A percentile compares a stretch with the other conserved stretches of the same genome.
phyloP scores from a whole-genome alignment of 169 alveolate genomes.

The Eimeria falciformis region DNA sequence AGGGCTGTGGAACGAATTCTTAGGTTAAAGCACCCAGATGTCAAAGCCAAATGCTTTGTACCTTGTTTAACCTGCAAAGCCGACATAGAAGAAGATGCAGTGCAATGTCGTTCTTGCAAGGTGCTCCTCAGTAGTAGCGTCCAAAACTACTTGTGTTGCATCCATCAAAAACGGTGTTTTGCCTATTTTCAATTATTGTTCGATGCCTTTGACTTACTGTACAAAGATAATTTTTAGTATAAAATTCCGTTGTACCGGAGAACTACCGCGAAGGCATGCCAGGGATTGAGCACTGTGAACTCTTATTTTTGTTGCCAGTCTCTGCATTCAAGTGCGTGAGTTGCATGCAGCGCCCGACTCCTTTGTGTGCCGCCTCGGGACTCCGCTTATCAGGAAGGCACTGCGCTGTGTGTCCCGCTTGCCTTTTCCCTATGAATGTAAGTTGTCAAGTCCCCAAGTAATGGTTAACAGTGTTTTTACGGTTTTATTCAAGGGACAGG shows the following conservation, averaged over 20 bases:
- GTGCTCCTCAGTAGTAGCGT: background rate
- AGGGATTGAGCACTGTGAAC: too few relatives aligned
- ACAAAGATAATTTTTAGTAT: too few relatives aligned
- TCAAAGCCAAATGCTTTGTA: background rate
- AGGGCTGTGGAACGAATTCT: constrained; percentile 21
- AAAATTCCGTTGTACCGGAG: too few relatives aligned
- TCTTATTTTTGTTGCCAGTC: background rate
- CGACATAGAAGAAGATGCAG: constrained; percentile 20
- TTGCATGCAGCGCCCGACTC: background rate
- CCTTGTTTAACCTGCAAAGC: background rate
- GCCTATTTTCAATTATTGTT: background rate
- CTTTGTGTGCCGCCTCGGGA: constrained; percentile 28
- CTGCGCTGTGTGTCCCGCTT: constrained; percentile 38
- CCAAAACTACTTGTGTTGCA: background rate
- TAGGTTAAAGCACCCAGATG: constrained; percentile 16
- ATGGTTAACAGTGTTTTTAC: background rate
- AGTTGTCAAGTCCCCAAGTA: background rate
- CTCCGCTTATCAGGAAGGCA: background rate
- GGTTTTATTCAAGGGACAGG: background rate
- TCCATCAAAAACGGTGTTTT: background rate
- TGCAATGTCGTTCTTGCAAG: constrained; percentile 20
- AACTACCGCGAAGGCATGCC: too few relatives aligned
- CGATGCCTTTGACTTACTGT: too few relatives aligned
- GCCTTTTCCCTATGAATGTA: constrained; percentile 3
- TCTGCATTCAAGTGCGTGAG: background rate